Percentiles rank a stretch among this genome's conserved stretches.
phyloP scores from a whole-genome alignment of 2,329 filamentous ascomycete genomes.

The Penicillium sp. region DNA sequence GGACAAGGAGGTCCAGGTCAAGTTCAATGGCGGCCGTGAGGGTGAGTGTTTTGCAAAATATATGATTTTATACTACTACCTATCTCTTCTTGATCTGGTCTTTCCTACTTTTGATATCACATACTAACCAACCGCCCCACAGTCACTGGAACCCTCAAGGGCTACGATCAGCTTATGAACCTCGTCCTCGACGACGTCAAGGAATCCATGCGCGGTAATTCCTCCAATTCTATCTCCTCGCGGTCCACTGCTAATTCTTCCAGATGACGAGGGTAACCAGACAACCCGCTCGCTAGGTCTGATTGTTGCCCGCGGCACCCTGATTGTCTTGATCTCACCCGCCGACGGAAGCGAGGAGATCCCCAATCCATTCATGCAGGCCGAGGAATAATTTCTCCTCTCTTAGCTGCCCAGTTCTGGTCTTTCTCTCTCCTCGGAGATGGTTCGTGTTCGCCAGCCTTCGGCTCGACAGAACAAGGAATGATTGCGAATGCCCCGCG shows the following conservation, averaged over 20 bases:
- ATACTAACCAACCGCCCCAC: conserved; percentile 9
- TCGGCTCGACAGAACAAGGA: background rate
- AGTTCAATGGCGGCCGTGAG: conserved; percentile 81
- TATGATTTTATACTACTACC: conserved; percentile 11
- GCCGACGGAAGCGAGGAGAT: conserved; percentile 96
- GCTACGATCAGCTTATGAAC: conserved; percentile 98
- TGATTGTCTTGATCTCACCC: conserved; percentile 90
- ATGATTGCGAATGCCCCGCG: background rate
- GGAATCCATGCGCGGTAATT: conserved; percentile 81
- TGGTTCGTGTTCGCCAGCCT: background rate
- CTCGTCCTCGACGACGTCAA: conserved; percentile 93
- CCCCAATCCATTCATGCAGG: conserved; percentile 84
- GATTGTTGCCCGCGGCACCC: conserved; percentile 86
- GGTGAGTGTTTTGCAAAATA: conserved; percentile 14
- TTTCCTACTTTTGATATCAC: background rate
- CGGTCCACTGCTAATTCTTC: conserved; percentile 20
- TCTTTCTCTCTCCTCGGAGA: background rate
- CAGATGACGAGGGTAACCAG: conserved; percentile 93
- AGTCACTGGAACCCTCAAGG: conserved; percentile 91
- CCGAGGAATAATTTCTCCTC: conserved; percentile 62
- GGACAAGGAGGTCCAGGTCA: conserved; percentile 93
- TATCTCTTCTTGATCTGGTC: background rate
- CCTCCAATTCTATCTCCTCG: background rate
- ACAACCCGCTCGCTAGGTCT: conserved; percentile 78
- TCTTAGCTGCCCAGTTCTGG: background rate